Base-by-base conservation (phyloP, 2,329 filamentous ascomycete genomes). In the Phymatotrichopsis omnivora region DNA sequence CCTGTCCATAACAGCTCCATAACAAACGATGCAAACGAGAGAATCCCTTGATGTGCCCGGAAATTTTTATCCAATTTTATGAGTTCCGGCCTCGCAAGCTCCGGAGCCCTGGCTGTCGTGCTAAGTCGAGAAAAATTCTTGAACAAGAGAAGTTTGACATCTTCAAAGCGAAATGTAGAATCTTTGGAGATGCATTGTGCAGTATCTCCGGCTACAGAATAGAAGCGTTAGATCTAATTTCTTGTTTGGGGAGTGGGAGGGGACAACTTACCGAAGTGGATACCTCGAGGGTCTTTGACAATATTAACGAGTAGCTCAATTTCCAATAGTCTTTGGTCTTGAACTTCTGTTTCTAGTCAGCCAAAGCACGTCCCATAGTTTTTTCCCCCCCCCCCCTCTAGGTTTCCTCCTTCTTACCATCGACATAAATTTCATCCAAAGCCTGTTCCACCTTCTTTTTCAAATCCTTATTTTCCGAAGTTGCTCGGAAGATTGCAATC, bases 111-210 rank as follows among this genome's bases (percentile, higher is more conserved):
- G 10, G 27, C 29, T 20, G 14, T 40, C 20, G 1, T 29, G 39
- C 42, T 30, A 32, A 48, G 22, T 3, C 22, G 43, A 17, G 36
- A 35, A 28, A 60, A 62, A 25, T 58, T 53, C 6, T 58, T 47
- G 24, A 53, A 58, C 24, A 63, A 58, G 4, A 60, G 33, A 6
- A 45, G 51, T 45, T 62, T 62, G 7, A 62, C 51, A 45, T 62
- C 60, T 4, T 57, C 49, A 27, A 63, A 62, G 0, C 61, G 54
- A 31, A 62, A 63, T 2, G 54, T 60, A 0, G 60, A 61, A 36
- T 63, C 61, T 14, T 59, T 57, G 1, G 61, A 61, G 25, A 63
- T 62, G 14, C 56, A 60, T 45, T 63, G 61, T 1, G 61, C 61
- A 2, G 60, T 62, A 43, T 63, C 61, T 2, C 61, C 61, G 17